Evolutionary conservation across 306 rosid species (phyloP).

Genomic region (Glycine latifolia): DNA sequence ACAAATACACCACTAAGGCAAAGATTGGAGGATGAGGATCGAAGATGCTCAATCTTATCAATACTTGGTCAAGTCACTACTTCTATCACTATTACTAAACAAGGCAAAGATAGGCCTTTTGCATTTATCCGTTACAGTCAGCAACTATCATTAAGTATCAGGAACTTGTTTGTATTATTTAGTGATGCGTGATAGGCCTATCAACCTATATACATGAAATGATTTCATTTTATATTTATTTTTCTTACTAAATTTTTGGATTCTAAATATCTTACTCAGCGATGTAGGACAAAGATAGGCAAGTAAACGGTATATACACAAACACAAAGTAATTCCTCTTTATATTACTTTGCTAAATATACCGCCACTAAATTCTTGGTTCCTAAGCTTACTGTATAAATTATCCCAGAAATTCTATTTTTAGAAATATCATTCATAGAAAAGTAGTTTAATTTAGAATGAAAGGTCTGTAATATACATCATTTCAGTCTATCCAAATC

Average conservation of each 20-base stretch:
- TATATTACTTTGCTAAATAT: background rate
- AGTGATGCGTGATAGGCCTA: conserved; percentile 23
- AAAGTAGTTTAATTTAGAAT: background rate
- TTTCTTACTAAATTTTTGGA: background rate
- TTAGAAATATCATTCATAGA: background rate
- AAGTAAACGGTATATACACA: background rate
- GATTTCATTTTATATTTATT: background rate
- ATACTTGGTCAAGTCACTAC: conserved; percentile 33
- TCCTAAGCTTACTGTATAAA: background rate
- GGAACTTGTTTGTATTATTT: background rate
- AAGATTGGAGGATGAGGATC: conserved; percentile 38
- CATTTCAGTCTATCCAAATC: background rate
- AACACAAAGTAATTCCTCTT: background rate
- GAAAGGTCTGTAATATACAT: background rate
- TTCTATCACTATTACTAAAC: background rate
- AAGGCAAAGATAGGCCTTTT: conserved; percentile 4
- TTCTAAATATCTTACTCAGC: background rate
- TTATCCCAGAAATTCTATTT: background rate
- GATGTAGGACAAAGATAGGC: background rate
- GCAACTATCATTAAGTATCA: conserved; percentile 29
- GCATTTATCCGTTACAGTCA: conserved; percentile 40
- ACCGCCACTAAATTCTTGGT: background rate
- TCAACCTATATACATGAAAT: background rate
- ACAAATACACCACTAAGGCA: background rate
- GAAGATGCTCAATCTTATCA: conserved; percentile 47